Evolutionary conservation across 1,139 yeast species (phyloP).

Genomic region (Geotrichum citri-aurantii): DNA sequence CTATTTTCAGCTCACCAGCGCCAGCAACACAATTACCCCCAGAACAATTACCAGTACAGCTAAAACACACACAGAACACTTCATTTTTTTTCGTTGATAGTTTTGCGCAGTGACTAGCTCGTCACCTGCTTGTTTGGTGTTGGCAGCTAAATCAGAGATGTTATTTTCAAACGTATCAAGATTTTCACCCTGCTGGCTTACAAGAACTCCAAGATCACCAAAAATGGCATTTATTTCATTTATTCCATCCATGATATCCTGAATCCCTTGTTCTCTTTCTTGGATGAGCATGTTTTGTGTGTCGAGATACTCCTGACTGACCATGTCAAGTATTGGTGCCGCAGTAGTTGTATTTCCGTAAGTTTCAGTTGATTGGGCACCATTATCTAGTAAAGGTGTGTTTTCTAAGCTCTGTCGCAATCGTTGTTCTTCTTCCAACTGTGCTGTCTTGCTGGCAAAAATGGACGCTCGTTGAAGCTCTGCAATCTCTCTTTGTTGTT

Average conservation of each 20-base stretch:
- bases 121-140: slow-evolving; percentile 63
- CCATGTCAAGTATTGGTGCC: slow-evolving; percentile 31
- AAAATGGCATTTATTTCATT: slow-evolving; percentile 80
- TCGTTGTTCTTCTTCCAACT: slow-evolving; percentile 18
- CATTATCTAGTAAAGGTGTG: slow-evolving; percentile 36
- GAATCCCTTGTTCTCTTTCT: slow-evolving; percentile 69
- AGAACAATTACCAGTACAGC: slow-evolving; percentile 44
- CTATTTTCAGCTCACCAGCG: slow-evolving; percentile 20
- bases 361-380: slow-evolving; percentile 16
- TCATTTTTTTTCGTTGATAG: slow-evolving; percentile 62
- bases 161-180: slow-evolving; percentile 80
- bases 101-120: slow-evolving; percentile 70
- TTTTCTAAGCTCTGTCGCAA: slow-evolving; percentile 35
- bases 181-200: slow-evolving; percentile 77
- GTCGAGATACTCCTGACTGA: slow-evolving; percentile 63
- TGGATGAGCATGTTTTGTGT: slow-evolving; percentile 63
- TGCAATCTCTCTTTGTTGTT: slow-evolving; percentile 34
- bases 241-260: slow-evolving; percentile 68
- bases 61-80: slow-evolving; percentile 66
- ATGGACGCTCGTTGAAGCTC: slow-evolving; percentile 7
- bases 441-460: slow-evolving; percentile 6
- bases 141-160: slow-evolving; percentile 56
- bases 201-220: slow-evolving; percentile 70
- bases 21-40: slow-evolving; percentile 41
- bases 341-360: slow-evolving; percentile 31